Evolutionary conservation across 106 monocot genomes (phyloP).

Genomic region (Cymbidium sinense): DNA sequence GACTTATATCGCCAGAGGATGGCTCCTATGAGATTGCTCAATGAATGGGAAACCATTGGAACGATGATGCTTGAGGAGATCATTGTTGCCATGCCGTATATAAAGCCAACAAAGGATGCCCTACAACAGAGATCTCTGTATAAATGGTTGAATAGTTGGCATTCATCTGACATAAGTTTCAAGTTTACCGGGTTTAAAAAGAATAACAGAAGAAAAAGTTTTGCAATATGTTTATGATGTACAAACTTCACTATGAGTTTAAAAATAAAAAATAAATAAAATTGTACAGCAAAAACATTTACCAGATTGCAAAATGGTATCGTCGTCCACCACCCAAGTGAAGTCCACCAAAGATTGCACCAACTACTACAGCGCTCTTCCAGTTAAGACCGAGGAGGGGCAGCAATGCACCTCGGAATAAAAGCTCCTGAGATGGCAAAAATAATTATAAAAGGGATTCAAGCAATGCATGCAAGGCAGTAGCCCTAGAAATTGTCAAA

Average conservation of each 20-base stretch:
- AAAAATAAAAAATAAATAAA: background rate
- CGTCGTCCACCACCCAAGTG: constrained; percentile 70
- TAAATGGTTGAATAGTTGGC: background rate
- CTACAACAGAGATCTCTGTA: constrained; percentile 23
- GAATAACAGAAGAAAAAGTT: background rate
- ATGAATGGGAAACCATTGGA: constrained; percentile 74
- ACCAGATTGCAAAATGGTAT: constrained; percentile 84
- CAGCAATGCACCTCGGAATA: constrained; percentile 81
- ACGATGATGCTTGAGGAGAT: constrained; percentile 69
- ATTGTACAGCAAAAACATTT: background rate
- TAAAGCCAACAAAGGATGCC: constrained; percentile 90
- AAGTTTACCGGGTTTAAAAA: background rate
- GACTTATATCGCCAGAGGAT: constrained; percentile 52
- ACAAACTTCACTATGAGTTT: background rate
- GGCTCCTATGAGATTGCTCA: constrained; percentile 86
- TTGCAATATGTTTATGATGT: background rate
- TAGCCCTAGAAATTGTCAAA: too few species aligned
- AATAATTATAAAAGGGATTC: too few species aligned
- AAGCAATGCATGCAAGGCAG: too few species aligned
- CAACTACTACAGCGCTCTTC: constrained; percentile 57
- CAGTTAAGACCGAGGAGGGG: constrained; percentile 75
- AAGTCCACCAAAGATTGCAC: constrained; percentile 76
- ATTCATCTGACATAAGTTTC: background rate
- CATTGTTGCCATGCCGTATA: constrained; percentile 74
- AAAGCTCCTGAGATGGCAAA: constrained; percentile 51